These are phyloP conservation scores for Carnegiea gigantea DNA, from an alignment of 179 eudicot species.

Conservation along the genomic window DNA sequence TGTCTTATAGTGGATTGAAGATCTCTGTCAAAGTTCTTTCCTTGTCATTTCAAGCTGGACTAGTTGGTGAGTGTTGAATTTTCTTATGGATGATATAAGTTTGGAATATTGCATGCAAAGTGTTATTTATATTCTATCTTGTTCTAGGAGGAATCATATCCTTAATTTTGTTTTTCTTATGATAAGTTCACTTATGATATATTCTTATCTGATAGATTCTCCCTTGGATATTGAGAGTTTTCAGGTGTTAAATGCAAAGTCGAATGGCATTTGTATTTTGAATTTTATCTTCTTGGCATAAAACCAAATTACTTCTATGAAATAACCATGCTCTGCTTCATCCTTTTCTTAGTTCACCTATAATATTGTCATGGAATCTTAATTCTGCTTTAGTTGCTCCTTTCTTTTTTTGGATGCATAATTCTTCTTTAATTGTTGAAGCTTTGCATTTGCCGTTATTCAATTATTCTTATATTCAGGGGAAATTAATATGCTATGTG, in stretches of 20 bases:
- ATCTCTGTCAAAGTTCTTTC: slow-evolving; percentile 93
- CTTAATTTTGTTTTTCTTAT: not conserved
- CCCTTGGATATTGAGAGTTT: not conserved
- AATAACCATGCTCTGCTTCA: not conserved
- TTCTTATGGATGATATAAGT: not conserved
- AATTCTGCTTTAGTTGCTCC: not conserved
- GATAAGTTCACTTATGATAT: not conserved
- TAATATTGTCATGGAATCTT: not conserved
- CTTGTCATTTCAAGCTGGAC: slow-evolving; percentile 90
- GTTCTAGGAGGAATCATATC: not conserved
- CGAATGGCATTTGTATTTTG: not conserved
- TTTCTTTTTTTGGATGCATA: too few relatives aligned
- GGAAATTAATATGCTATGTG: not conserved
- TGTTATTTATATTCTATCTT: not conserved
- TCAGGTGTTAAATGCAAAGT: not conserved
- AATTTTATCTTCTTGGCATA: not conserved
- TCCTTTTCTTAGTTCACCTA: not conserved
- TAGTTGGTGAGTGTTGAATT: slow-evolving; percentile 63
- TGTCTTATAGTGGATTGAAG: slow-evolving; percentile 74
- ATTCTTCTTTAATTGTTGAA: not conserved
- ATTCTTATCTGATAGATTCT: not conserved
- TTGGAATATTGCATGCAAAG: not conserved
- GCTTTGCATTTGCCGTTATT: not conserved
- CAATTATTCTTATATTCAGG: not conserved
- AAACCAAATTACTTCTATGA: not conserved